Conservation (phyloP, 2,329 filamentous ascomycete genomes). For the Venturiaceae sp. region DNA sequence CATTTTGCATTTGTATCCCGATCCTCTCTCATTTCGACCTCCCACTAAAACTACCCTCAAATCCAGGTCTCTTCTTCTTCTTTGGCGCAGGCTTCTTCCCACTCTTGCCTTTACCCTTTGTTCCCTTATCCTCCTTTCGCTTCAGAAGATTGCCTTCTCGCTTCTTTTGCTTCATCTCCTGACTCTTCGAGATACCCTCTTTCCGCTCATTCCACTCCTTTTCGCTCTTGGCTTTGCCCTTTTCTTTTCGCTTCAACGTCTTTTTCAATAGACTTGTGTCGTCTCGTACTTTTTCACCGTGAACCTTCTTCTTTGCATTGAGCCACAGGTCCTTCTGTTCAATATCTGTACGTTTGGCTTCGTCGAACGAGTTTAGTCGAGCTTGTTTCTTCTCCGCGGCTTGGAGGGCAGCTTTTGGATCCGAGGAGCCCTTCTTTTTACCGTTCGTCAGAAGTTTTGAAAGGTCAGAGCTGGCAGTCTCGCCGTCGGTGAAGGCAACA, state of each 20-base stretch:
- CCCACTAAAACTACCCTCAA: conserved; percentile 57
- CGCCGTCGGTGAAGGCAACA: conserved; percentile 82
- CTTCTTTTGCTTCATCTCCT: conserved; percentile 39
- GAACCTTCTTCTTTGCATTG: conserved; percentile 76
- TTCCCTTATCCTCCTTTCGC: conserved; percentile 67
- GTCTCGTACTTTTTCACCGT: conserved; percentile 82
- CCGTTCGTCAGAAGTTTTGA: conserved; percentile 48
- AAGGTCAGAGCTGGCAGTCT: conserved; percentile 64
- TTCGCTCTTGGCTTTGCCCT: conserved; percentile 81
- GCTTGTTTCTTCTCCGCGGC: conserved; percentile 80
- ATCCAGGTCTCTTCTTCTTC: conserved; percentile 42
- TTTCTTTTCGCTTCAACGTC: conserved; percentile 86
- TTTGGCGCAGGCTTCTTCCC: conserved; percentile 36
- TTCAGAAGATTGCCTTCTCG: conserved; percentile 51
- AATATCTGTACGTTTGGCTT: conserved; percentile 73
- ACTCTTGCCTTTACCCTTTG: conserved; percentile 49
- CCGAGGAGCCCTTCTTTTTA: conserved; percentile 72
- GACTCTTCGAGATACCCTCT: conserved; percentile 34
- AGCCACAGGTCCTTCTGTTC: conserved; percentile 93
- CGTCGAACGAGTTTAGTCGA: conserved; percentile 64
- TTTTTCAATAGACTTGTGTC: conserved; percentile 80
- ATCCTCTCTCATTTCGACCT: not conserved
- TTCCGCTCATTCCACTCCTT: conserved; percentile 59
- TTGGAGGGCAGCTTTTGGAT: conserved; percentile 76
- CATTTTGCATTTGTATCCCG: not conserved